A percentile compares a stretch with the other conserved stretches of the same genome.
Evolutionary conservation across 805 yeast genomes (phyloP).

Genomic region (Teunomyces pallodes): DNA sequence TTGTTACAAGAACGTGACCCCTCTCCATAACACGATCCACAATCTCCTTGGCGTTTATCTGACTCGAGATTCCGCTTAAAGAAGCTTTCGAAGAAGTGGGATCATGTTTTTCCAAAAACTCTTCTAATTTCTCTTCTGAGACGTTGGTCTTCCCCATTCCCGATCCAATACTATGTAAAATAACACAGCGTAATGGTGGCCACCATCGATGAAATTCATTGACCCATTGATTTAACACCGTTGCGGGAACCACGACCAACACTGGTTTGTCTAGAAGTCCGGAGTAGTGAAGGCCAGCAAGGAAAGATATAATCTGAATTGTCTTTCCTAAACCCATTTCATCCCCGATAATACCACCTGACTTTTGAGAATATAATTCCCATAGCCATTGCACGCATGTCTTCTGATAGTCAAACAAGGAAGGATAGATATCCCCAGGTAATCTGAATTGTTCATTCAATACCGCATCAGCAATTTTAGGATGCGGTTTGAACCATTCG

Average conservation of each 20-base stretch:
- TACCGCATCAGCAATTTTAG: conserved; percentile 69
- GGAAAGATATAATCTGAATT: conserved; percentile 83
- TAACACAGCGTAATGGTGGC: conserved; percentile 88
- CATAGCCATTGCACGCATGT: conserved; percentile 98
- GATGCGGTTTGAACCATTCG: conserved; percentile 80
- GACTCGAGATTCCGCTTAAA: conserved; percentile 26
- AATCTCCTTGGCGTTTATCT: conserved; percentile 44
- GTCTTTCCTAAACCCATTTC: conserved; percentile 99
- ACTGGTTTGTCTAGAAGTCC: conserved; percentile 73
- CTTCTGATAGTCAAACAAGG: conserved; percentile 88
- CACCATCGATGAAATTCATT: conserved; percentile 96
- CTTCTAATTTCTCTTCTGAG: conserved; percentile 50
- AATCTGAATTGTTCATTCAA: conserved; percentile 66
- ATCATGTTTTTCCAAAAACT: conserved; percentile 43
- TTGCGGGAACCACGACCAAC: conserved; percentile 91
- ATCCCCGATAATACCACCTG: conserved; percentile 96
- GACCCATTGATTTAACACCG: conserved; percentile 96
- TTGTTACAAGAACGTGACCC: conserved; percentile 87
- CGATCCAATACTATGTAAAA: conserved; percentile 87
- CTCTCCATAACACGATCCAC: conserved; percentile 56
- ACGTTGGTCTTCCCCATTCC: conserved; percentile 54
- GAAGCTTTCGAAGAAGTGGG: conserved; percentile 26
- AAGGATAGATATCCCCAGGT: conserved; percentile 89
- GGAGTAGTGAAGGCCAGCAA: conserved; percentile 88
- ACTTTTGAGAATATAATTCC: conserved; percentile 83